These are phyloP conservation scores for Rhinocladiella mackenziei DNA, from an alignment of 2,329 filamentous ascomycete genomes.

Conservation along the genomic window DNA sequence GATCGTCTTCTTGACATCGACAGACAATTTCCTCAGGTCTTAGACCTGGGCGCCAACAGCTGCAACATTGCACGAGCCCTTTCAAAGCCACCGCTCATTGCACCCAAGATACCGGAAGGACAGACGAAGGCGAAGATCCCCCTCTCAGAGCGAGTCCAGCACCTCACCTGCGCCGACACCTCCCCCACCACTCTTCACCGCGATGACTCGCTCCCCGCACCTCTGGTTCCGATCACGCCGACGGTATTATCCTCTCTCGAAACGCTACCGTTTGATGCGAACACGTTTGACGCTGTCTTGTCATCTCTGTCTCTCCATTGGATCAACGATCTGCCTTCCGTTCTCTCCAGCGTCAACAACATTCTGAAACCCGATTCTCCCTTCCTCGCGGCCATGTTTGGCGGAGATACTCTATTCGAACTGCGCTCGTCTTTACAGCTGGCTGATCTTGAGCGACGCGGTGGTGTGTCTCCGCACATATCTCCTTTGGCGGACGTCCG, in stretches of 20 bases:
- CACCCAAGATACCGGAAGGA: constrained; percentile 44
- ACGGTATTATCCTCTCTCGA: constrained; percentile 66
- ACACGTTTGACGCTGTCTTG: constrained; percentile 82
- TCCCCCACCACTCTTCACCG: constrained; percentile 74
- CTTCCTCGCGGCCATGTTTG: constrained; percentile 94
- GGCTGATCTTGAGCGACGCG: constrained; percentile 81
- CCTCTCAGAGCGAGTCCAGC: constrained; percentile 65
- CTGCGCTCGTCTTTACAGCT: constrained; percentile 89
- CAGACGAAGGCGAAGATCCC: constrained; percentile 40
- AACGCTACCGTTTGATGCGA: constrained; percentile 68
- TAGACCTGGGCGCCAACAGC: constrained; percentile 92
- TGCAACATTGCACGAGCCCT: constrained; percentile 85
- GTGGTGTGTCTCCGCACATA: constrained; percentile 87
- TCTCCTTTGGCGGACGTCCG: constrained; percentile 88
- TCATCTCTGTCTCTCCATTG: constrained; percentile 90
- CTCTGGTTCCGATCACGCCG: constrained; percentile 71
- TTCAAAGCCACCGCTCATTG: constrained; percentile 57
- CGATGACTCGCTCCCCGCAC: constrained; percentile 53
- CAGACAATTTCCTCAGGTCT: constrained; percentile 73
- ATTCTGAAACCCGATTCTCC: constrained; percentile 85
- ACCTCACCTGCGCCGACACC: constrained; percentile 76
- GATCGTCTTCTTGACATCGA: constrained; percentile 92
- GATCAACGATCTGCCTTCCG: constrained; percentile 91
- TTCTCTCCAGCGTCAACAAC: constrained; percentile 78
- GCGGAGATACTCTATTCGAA: constrained; percentile 90